These are phyloP conservation scores for Nidularia pulvinata DNA, from an alignment of 768 basidiomycete genomes.

Conservation along the genomic window DNA sequence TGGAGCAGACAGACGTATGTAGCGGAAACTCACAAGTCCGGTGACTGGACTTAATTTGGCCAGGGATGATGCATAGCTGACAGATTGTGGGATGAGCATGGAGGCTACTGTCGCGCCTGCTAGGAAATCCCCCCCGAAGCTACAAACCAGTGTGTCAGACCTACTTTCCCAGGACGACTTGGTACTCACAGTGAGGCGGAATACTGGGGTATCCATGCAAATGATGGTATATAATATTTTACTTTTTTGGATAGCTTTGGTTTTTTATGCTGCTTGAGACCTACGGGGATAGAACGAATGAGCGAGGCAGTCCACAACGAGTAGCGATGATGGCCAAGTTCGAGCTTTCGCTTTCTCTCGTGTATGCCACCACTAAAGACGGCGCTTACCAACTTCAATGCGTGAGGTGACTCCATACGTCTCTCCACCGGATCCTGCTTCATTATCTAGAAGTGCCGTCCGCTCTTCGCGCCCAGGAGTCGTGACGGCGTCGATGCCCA, in stretches of 20 bases:
- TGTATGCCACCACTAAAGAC: background rate
- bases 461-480: conserved; percentile 19
- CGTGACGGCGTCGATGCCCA: conserved; percentile 27
- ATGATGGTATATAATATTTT: conserved; percentile 78
- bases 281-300: too few species aligned
- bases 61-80: conserved; percentile 89
- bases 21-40: conserved; percentile 62
- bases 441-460: conserved; percentile 28
- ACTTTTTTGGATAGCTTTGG: conserved; percentile 43
- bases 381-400: conserved; percentile 15
- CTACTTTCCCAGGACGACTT: too few species aligned
- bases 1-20: background rate
- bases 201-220: conserved; percentile 81
- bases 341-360: too few species aligned
- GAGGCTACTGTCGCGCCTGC: conserved; percentile 87
- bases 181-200: conserved; percentile 59
- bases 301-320: too few species aligned
- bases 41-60: conserved; percentile 85
- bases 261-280: conserved; percentile 4
- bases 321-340: too few species aligned
- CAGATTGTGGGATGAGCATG: conserved; percentile 84
- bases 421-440: conserved; percentile 7
- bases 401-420: conserved; percentile 22
- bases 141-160: too few species aligned
- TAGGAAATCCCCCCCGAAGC: conserved; percentile 60